phyloP scores from a whole-genome alignment of 192 early-diverging fungal species.

The Coemansia sp. region DNA sequence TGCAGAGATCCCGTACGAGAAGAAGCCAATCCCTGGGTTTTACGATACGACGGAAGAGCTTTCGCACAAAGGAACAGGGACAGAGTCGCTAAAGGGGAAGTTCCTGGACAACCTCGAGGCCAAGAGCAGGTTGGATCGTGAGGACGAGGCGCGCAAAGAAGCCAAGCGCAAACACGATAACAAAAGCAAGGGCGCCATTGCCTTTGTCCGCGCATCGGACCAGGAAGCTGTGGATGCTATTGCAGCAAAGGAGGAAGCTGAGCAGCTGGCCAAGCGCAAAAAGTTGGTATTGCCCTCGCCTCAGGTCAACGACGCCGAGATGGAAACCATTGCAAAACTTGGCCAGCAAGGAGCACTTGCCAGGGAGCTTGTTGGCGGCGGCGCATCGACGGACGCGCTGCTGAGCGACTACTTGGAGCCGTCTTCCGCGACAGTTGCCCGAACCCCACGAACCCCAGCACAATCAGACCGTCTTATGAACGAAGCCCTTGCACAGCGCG shows the following conservation, averaged over 20 bases:
- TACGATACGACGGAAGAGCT: slow-evolving; percentile 91
- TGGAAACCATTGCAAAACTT: slow-evolving; percentile 91
- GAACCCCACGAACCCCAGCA: slow-evolving; percentile 54
- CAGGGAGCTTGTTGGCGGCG: slow-evolving; percentile 64
- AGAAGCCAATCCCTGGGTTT: slow-evolving; percentile 84
- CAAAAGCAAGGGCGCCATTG: slow-evolving; percentile 56
- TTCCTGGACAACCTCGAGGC: slow-evolving; percentile 80
- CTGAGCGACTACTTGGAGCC: slow-evolving; percentile 74
- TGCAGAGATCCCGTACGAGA: slow-evolving; percentile 94
- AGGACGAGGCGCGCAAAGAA: slow-evolving; percentile 79
- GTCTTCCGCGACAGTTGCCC: slow-evolving; percentile 40
- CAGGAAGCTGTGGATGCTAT: slow-evolving; percentile 38
- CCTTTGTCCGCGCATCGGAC: slow-evolving; percentile 59
- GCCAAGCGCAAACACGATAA: slow-evolving; percentile 72
- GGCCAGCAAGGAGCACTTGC: slow-evolving; percentile 80
- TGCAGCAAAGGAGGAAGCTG: slow-evolving; percentile 62
- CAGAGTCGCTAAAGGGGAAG: slow-evolving; percentile 69
- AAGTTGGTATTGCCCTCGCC: slow-evolving; percentile 85
- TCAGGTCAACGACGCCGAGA: slow-evolving; percentile 86
- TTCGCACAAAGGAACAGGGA: slow-evolving; percentile 57
- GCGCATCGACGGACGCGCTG: slow-evolving; percentile 65
- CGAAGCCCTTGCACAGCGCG: slow-evolving; percentile 83
- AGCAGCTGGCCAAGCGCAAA: slow-evolving; percentile 72
- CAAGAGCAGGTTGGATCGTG: slow-evolving; percentile 80
- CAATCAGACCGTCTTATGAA: slow-evolving; percentile 69